A percentile compares a stretch with the other conserved stretches of the same genome.
phyloP scores from a whole-genome alignment of 2,329 filamentous ascomycete genomes.

The Beauveria pseudobassiana region DNA sequence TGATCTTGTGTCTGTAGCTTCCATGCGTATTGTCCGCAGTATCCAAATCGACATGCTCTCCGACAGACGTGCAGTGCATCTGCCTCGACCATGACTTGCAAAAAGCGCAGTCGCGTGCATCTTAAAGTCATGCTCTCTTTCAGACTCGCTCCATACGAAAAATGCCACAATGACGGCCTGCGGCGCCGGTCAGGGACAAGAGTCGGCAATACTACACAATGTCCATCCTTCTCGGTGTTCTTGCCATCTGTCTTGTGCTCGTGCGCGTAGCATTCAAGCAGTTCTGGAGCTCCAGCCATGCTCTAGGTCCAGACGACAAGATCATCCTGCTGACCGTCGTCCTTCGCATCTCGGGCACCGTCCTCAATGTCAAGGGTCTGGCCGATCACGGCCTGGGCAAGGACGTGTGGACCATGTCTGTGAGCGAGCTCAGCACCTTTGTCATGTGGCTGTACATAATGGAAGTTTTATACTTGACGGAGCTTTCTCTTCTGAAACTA shows the following conservation, averaged over 20 bases:
- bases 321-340: slow-evolving; percentile 23
- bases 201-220: slow-evolving; percentile 26
- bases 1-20: not conserved
- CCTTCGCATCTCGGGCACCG: slow-evolving; percentile 22
- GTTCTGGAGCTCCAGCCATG: slow-evolving; percentile 24
- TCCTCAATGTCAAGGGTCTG: slow-evolving; percentile 26
- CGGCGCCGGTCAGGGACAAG: slow-evolving; percentile 22
- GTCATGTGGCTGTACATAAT: slow-evolving; percentile 35
- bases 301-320: slow-evolving; percentile 32
- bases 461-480: slow-evolving; percentile 38
- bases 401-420: slow-evolving; percentile 42
- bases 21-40: not conserved
- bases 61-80: not conserved
- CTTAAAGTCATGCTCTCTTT: not conserved
- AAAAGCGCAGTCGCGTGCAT: not conserved
- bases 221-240: slow-evolving; percentile 24
- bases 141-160: slow-evolving; percentile 8
- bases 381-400: slow-evolving; percentile 36
- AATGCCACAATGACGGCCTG: slow-evolving; percentile 21
- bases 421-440: slow-evolving; percentile 35
- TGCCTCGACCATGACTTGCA: not conserved
- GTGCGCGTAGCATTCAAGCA: slow-evolving; percentile 33
- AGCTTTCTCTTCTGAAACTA: slow-evolving; percentile 40
- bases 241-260: slow-evolving; percentile 32
- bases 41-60: not conserved